Conservation (phyloP, 352 stramenopile genomes). For the Pythium biforme region DNA sequence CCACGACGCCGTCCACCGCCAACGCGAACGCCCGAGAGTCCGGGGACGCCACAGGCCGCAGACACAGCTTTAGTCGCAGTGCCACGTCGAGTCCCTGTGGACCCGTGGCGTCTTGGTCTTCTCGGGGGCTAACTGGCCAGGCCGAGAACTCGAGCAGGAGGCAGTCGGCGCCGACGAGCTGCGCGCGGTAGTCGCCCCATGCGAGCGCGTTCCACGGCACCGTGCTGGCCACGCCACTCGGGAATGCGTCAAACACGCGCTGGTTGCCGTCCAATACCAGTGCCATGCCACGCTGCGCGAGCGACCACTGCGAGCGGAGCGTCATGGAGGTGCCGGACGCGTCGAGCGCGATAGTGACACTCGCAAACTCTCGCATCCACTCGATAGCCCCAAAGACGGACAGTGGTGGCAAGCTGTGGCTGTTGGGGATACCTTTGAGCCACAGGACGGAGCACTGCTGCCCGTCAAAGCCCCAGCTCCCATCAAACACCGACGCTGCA, state of each 20-base stretch:
- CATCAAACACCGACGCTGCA: not conserved
- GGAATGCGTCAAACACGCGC: conserved; percentile 42
- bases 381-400: conserved; percentile 17
- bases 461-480: conserved; percentile 17
- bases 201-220: conserved; percentile 29
- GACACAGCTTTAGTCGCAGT: conserved; percentile 18
- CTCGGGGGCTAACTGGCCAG: conserved; percentile 4
- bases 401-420: not conserved
- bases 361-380: conserved; percentile 22
- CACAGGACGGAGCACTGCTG: conserved; percentile 6
- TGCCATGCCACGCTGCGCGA: conserved; percentile 24
- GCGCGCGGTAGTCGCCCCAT: conserved; percentile 50
- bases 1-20: conserved; percentile 16
- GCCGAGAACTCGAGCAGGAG: conserved; percentile 41
- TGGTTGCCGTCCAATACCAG: conserved; percentile 42
- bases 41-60: not conserved
- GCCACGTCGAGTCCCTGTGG: not conserved
- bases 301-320: conserved; percentile 10
- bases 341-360: conserved; percentile 27
- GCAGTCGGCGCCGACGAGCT: conserved; percentile 26
- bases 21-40: not conserved
- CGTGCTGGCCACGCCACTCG: conserved; percentile 42
- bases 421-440: not conserved
- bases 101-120: no score
- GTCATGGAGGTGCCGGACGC: not conserved